Evolutionary conservation across 495 filamentous ascomycete genomes (phyloP).

Genomic region (Aspergillus taichungensis): DNA sequence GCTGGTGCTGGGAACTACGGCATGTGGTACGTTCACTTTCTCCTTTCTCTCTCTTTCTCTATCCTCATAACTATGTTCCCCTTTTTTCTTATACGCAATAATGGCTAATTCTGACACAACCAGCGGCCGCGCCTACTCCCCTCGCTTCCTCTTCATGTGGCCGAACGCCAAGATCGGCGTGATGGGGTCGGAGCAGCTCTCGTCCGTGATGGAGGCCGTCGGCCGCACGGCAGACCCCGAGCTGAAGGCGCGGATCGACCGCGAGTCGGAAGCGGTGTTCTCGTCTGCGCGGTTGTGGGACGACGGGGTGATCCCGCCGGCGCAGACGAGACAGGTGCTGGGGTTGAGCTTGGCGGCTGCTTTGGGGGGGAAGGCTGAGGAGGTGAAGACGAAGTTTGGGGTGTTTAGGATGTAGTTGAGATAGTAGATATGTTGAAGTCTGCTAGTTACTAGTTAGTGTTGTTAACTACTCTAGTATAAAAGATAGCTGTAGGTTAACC

Average conservation of each 20-base stretch:
- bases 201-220: slow-evolving; percentile 89
- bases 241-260: slow-evolving; percentile 76
- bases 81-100: neutral
- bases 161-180: slow-evolving; percentile 91
- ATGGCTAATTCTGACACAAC: slow-evolving; percentile 1
- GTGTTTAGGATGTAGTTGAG: slow-evolving; percentile 99
- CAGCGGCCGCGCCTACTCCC: slow-evolving; percentile 86
- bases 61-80: neutral
- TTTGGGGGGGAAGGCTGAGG: slow-evolving; percentile 52
- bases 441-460: too few relatives aligned
- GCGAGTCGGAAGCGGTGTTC: slow-evolving; percentile 82
- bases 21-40: slow-evolving; percentile 51
- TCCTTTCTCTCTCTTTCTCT: neutral
- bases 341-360: slow-evolving; percentile 77
- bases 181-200: slow-evolving; percentile 92
- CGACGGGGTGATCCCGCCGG: slow-evolving; percentile 86
- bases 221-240: slow-evolving; percentile 75
- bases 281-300: slow-evolving; percentile 90
- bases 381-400: slow-evolving; percentile 70
- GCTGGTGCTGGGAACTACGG: slow-evolving; percentile 73
- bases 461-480: too few relatives aligned
- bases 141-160: slow-evolving; percentile 94
- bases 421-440: too few relatives aligned
- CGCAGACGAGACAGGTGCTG: slow-evolving; percentile 75
- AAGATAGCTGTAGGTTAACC: too few relatives aligned